These are phyloP conservation scores for Anthracocystis panici-leucophaei DNA, from an alignment of 1,284 basidiomycete species.

Conservation along the genomic window DNA sequence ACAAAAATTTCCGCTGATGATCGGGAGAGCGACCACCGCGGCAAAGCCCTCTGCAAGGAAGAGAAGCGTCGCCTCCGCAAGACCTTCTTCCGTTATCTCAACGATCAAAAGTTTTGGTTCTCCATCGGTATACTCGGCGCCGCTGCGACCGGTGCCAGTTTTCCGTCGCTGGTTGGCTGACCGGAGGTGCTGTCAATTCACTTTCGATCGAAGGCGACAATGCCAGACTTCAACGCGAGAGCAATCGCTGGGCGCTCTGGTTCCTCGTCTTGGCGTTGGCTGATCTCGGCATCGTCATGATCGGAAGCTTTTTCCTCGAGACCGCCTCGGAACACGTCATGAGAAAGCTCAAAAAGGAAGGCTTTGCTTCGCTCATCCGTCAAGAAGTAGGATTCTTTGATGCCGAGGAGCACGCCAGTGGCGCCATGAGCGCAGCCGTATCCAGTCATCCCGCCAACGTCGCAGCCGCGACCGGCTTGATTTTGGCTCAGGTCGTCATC, in stretches of 20 bases:
- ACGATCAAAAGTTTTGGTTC: slow-evolving; percentile 48
- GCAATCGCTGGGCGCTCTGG: slow-evolving; percentile 56
- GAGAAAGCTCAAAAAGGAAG: slow-evolving; percentile 54
- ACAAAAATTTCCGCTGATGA: slow-evolving; percentile 6
- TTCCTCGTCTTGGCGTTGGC: slow-evolving; percentile 60
- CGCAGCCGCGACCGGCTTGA: slow-evolving; percentile 69
- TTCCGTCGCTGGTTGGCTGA: slow-evolving; percentile 69
- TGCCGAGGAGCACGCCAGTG: slow-evolving; percentile 67
- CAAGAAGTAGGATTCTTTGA: slow-evolving; percentile 69
- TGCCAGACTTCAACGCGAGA: slow-evolving; percentile 29
- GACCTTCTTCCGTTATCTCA: slow-evolving; percentile 40
- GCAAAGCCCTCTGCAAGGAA: slow-evolving; percentile 28
- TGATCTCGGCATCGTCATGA: slow-evolving; percentile 49
- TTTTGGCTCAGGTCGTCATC: slow-evolving; percentile 70
- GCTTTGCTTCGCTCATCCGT: slow-evolving; percentile 55
- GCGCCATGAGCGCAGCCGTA: slow-evolving; percentile 70
- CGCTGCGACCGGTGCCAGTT: slow-evolving; percentile 66
- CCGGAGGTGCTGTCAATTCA: slow-evolving; percentile 56
- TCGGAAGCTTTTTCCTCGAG: slow-evolving; percentile 62
- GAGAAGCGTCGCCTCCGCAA: slow-evolving; percentile 37
- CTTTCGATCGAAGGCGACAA: slow-evolving; percentile 55
- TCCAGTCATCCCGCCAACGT: slow-evolving; percentile 69
- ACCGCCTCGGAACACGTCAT: slow-evolving; percentile 59
- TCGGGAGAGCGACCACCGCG: slow-evolving; percentile 8
- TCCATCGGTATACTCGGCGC: slow-evolving; percentile 48